Evolutionary conservation across 768 basidiomycete genomes (phyloP).

Genomic region (Tubosaeta brunneosetosa): DNA sequence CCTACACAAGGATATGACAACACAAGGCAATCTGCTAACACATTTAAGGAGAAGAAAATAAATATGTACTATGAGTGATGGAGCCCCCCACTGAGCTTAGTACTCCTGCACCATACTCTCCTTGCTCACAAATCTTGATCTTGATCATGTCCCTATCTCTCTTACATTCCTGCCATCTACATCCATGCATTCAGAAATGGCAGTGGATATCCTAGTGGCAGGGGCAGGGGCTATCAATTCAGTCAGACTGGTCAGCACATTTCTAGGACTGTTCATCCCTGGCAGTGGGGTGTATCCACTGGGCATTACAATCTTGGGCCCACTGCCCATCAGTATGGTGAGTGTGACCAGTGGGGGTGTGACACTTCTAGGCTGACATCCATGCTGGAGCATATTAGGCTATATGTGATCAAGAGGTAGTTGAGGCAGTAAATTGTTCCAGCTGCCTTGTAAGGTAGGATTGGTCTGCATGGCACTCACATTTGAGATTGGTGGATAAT

Average conservation of each 20-base stretch:
- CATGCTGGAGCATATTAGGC: conserved; percentile 30
- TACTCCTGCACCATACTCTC: conserved; percentile 8
- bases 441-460: conserved; percentile 47
- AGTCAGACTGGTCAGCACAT: background rate
- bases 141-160: conserved; percentile 7
- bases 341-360: conserved; percentile 26
- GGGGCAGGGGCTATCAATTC: conserved; percentile 18
- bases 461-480: conserved; percentile 36
- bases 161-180: conserved; percentile 18
- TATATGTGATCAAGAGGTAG: conserved; percentile 32
- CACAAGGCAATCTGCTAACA: background rate
- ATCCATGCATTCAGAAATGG: conserved; percentile 11
- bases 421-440: conserved; percentile 34
- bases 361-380: conserved; percentile 29
- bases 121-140: conserved; percentile 14
- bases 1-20: background rate
- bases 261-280: conserved; percentile 4
- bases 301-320: conserved; percentile 4
- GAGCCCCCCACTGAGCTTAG: conserved; percentile 18
- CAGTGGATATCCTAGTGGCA: conserved; percentile 14
- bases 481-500: conserved; percentile 75
- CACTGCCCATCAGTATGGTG: conserved; percentile 30
- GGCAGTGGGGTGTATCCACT: conserved; percentile 15
- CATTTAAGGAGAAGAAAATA: background rate
- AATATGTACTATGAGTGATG: conserved; percentile 25